These are phyloP conservation scores for Rhodamnia argentea DNA, from an alignment of 345 rosid genomes.

Conservation along the genomic window DNA sequence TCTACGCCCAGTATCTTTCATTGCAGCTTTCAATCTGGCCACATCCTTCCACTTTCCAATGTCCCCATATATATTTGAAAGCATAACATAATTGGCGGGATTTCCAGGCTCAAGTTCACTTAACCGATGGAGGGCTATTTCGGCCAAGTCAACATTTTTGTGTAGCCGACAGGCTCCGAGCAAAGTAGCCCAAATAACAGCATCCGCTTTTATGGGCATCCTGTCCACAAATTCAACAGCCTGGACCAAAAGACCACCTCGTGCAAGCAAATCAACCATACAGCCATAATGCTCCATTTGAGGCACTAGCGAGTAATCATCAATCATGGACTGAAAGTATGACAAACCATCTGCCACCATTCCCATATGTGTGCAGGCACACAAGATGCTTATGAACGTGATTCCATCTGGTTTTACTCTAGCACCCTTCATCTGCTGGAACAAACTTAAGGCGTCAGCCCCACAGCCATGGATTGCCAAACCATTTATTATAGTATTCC, in stretches of 20 bases:
- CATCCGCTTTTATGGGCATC: conserved; percentile 71
- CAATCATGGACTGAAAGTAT: conserved; percentile 53
- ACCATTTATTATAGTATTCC: conserved; percentile 69
- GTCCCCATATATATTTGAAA: conserved; percentile 71
- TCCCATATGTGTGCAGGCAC: conserved; percentile 71
- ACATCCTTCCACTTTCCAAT: conserved; percentile 60
- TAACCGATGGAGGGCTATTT: conserved; percentile 51
- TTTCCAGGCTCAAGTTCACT: conserved; percentile 57
- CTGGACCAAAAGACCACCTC: conserved; percentile 59
- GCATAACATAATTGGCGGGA: conserved; percentile 65
- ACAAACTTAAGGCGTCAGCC: conserved; percentile 51
- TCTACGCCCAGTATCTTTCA: conserved; percentile 67
- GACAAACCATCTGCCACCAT: conserved; percentile 61
- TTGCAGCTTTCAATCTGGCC: conserved; percentile 62
- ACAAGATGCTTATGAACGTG: conserved; percentile 60
- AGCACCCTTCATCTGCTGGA: conserved; percentile 39
- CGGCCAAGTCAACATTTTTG: conserved; percentile 67
- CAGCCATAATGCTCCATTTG: conserved; percentile 87
- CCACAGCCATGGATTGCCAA: conserved; percentile 69
- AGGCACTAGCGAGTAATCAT: conserved; percentile 49
- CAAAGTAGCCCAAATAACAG: conserved; percentile 72
- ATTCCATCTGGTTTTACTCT: conserved; percentile 56
- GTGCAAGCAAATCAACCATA: conserved; percentile 66
- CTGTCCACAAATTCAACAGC: conserved; percentile 57
- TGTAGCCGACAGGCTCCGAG: conserved; percentile 71